Evolutionary conservation across 306 rosid genomes (phyloP).

Genomic region (Vachellia collinsii): DNA sequence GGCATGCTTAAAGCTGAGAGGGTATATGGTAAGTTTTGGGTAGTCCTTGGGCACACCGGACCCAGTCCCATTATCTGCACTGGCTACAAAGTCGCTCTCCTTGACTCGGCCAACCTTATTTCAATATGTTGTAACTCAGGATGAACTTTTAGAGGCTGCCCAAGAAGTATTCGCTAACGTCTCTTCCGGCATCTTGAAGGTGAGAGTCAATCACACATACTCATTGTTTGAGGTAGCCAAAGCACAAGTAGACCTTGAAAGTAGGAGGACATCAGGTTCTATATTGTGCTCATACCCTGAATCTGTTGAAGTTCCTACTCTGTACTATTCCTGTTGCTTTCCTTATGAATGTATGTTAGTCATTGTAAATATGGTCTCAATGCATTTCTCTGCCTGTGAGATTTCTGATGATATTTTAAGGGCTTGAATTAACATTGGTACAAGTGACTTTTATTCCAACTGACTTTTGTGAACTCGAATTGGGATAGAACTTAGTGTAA

Average conservation of each 20-base stretch:
- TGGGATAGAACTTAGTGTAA: no score
- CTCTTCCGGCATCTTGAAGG: conserved; percentile 60
- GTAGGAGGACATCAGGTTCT: conserved; percentile 79
- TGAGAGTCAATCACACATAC: conserved; percentile 81
- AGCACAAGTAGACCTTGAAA: conserved; percentile 86
- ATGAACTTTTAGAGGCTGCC: conserved; percentile 70
- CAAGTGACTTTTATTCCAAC: background rate
- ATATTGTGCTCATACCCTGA: conserved; percentile 47
- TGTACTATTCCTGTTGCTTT: background rate
- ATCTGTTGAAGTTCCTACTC: no score
- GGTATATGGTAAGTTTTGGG: conserved; percentile 88
- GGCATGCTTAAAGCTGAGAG: conserved; percentile 67
- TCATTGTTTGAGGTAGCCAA: conserved; percentile 74
- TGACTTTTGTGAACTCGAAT: background rate
- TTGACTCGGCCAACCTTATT: conserved; percentile 78
- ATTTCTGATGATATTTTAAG: background rate
- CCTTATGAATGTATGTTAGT: background rate
- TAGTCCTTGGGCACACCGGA: conserved; percentile 90
- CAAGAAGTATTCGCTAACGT: conserved; percentile 73
- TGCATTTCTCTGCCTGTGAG: background rate
- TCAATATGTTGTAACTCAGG: conserved; percentile 64
- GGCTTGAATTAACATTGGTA: no score
- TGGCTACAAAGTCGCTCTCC: conserved; percentile 72
- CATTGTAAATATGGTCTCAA: background rate
- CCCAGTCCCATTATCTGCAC: conserved; percentile 75